Evolutionary conservation across 495 filamentous ascomycete species (phyloP), one percentile per base, ranked within the genome.

Genomic region (Hyaloscypha finlandica): DNA sequence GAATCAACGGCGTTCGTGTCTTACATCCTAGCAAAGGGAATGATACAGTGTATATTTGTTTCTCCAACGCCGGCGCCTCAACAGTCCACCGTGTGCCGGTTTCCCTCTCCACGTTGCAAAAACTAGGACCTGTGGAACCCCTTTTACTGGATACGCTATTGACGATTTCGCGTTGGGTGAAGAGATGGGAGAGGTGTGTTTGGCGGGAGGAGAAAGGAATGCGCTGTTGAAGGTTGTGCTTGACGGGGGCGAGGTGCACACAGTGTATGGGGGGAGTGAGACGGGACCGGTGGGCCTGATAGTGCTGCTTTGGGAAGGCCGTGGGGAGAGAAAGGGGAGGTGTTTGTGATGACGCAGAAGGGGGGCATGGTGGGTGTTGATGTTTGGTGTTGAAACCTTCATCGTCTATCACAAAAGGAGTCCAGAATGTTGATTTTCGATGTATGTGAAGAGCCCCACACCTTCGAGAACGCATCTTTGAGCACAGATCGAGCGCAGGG

Each of bases 1-100:
- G 68, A 8, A 63, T 70, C 29, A 70, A 70, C 45, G 68, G 68
- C 9, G 19, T 71, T 2, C 51, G 55, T 37, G 52, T 68, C 22
- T 11, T 66, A 2, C 51, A 57, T 16, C 8, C 14, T 16, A 1
- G 9, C 14, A 29, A 58, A 6, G 20, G 29, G 9, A 32, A 32
- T 58, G 32, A 42, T 22, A 32, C n/a, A n/a, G 20, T 9, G 12
- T 42, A 32, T 6, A 42, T 60, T 8, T 60, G 42, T 22, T 42
- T 60, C 58, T 22, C 20, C 2, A 60, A 60, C 58, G 1, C 32
- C 9, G 30, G 1, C 0, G 20, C 19, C 14, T 20, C 14, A 4
- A 60, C 58, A 12, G 45, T 60, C 33, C 16, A 60, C 33, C 4
- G 58, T 9, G 14, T 60, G 4, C 33, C 58, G 4, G 8, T 60